Evolutionary conservation across 768 basidiomycete genomes (phyloP).

Genomic region (Fibroporia radiculosa): DNA sequence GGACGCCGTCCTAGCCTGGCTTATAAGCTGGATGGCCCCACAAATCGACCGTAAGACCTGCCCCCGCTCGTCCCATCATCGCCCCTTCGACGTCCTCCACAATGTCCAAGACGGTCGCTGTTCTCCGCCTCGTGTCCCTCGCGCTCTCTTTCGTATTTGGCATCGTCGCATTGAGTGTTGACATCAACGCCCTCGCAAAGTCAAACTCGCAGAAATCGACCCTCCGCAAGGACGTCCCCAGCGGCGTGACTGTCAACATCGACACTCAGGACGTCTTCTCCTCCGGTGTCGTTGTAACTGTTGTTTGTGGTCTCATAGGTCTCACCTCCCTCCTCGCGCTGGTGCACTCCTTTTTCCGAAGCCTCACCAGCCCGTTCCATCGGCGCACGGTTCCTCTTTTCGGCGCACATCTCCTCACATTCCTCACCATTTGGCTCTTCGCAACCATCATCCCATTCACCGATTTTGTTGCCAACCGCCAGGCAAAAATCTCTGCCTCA

Average conservation of each 20-base stretch:
- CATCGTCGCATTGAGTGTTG: conserved; percentile 21
- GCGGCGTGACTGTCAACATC: conserved; percentile 29
- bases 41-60: too few relatives aligned
- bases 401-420: conserved; percentile 27
- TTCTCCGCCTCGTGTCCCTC: conserved; percentile 21
- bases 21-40: too few relatives aligned
- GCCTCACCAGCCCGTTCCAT: conserved; percentile 17
- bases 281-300: conserved; percentile 25
- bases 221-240: conserved; percentile 24
- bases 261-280: conserved; percentile 24
- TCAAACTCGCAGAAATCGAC: conserved; percentile 30
- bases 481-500: conserved; percentile 37
- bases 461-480: conserved; percentile 35
- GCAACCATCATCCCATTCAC: conserved; percentile 41
- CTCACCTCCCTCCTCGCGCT: conserved; percentile 12
- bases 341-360: conserved; percentile 26
- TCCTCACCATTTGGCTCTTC: conserved; percentile 40
- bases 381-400: conserved; percentile 28
- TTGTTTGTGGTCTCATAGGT: conserved; percentile 22
- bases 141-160: conserved; percentile 23
- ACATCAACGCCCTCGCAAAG: conserved; percentile 28
- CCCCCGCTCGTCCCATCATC: background rate
- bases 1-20: too few relatives aligned
- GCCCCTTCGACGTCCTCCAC: background rate
- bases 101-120: conserved; percentile 9